Conservation (phyloP, 2,329 filamentous ascomycete genomes). For the Colletotrichum sp. region DNA sequence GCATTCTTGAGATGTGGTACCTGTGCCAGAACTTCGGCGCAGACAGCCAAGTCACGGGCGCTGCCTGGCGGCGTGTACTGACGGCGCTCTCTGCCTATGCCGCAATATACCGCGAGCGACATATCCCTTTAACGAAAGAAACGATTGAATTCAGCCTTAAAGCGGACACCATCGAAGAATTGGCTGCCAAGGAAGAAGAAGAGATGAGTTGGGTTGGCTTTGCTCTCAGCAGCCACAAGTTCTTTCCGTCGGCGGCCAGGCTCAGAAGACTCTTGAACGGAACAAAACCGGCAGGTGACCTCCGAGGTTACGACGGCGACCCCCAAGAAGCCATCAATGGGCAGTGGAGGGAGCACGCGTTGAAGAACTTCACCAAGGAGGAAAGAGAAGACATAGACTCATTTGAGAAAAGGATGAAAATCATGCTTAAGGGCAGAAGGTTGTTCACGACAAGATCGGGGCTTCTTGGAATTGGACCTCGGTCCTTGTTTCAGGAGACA, state of each 20-base stretch:
- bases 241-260: background rate
- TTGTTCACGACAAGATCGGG: background rate
- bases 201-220: background rate
- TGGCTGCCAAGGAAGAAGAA: background rate
- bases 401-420: background rate
- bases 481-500: background rate
- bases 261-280: background rate
- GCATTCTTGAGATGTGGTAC: background rate
- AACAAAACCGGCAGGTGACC: background rate
- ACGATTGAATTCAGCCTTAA: background rate
- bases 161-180: background rate
- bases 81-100: background rate
- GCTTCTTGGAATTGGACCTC: background rate
- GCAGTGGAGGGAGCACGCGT: background rate
- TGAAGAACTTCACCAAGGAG: background rate
- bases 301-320: background rate
- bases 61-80: background rate
- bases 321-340: background rate
- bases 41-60: background rate
- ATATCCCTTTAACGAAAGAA: background rate
- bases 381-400: background rate
- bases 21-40: background rate
- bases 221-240: background rate
- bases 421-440: background rate
- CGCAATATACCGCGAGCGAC: background rate